Evolutionary conservation across 805 yeast genomes (phyloP).

Genomic region (Jamesozyma spencerorum): DNA sequence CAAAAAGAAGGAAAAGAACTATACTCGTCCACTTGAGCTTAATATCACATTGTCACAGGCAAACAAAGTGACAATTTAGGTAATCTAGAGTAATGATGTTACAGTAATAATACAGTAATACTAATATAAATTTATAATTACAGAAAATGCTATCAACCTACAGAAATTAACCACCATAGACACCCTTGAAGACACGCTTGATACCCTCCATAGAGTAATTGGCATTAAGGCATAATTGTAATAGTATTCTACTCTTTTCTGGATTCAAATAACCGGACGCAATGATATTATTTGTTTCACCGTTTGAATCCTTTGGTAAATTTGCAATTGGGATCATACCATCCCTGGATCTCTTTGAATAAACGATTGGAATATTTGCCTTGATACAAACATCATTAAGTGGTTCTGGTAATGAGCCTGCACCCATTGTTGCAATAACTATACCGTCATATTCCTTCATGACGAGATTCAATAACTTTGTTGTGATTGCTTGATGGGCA

Average conservation of each 20-base stretch:
- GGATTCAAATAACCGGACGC: constrained; percentile 63
- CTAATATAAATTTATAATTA: too few relatives aligned
- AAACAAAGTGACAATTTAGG: too few relatives aligned
- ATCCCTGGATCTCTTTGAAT: constrained; percentile 59
- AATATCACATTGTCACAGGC: too few relatives aligned
- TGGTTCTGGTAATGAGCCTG: constrained; percentile 50
- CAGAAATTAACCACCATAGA: constrained; percentile 39
- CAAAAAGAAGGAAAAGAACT: neutral
- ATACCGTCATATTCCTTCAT: constrained; percentile 44
- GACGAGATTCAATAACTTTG: constrained; percentile 39
- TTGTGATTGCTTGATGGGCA: constrained; percentile 52
- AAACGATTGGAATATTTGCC: constrained; percentile 44
- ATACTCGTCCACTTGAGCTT: neutral
- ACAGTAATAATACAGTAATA: too few relatives aligned
- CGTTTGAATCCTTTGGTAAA: constrained; percentile 31
- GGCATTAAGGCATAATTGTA: constrained; percentile 46
- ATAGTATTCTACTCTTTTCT: constrained; percentile 49
- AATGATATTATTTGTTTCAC: constrained; percentile 34
- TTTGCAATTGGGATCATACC: constrained; percentile 57
- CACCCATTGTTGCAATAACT: constrained; percentile 63
- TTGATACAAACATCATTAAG: constrained; percentile 39
- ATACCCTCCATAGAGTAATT: constrained; percentile 33
- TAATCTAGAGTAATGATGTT: too few relatives aligned
- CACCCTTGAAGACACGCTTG: constrained; percentile 40
- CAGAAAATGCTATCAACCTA: too few relatives aligned